Base-by-base conservation (phyloP, 768 basidiomycete species). In the Amanita pseudoporphyria region DNA sequence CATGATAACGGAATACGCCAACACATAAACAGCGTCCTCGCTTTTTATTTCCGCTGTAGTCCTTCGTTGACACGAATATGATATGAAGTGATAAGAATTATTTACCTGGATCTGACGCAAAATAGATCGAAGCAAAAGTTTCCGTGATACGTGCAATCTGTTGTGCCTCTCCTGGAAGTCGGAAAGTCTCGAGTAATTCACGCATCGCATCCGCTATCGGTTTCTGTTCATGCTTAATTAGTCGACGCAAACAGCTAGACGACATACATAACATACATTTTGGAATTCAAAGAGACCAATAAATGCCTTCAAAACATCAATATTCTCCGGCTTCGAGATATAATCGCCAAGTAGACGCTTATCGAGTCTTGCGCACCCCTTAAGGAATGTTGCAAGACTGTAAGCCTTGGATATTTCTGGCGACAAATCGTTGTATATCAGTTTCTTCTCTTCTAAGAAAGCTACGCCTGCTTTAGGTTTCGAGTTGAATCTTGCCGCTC, bases 1-100 rank as follows among this genome's bases (percentile, higher is more conserved):
- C 92, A 99, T 79, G 64, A 99, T 97, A 53, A 99, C 84, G 0
- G 96, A 97, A 64, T 84, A 99, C 1, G 95, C 81, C 21, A 99
- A 68, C 6, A 99, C 87, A 64, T 96, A 94, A 16, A 90, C 88
- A 4, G 95, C 89, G 62, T 98, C 96, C 67, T 91, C 82, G 49
- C 72, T 83, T 61, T 86, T 89, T 55, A 98, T 84, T 63, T 94
- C 94, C 52, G 79, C 92, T 36, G 6, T 31, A n/a, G 32, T 47
- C 43, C 33, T 56, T 31, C 22, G 26, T 50, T 38, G 12, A 53
- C 32, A 48, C 35, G 41, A 51, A 49, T 22, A 45, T 45, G 47
- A 28, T 22, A 38, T 35, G 33, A 33, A 36, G 37, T 37, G 26
- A 18, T 16, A 37, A 42, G 33, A 16, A 35, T 12, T 47, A 65